phyloP scores from a whole-genome alignment of 139 green algal genomes.

The Ettlia oleoabundans region DNA sequence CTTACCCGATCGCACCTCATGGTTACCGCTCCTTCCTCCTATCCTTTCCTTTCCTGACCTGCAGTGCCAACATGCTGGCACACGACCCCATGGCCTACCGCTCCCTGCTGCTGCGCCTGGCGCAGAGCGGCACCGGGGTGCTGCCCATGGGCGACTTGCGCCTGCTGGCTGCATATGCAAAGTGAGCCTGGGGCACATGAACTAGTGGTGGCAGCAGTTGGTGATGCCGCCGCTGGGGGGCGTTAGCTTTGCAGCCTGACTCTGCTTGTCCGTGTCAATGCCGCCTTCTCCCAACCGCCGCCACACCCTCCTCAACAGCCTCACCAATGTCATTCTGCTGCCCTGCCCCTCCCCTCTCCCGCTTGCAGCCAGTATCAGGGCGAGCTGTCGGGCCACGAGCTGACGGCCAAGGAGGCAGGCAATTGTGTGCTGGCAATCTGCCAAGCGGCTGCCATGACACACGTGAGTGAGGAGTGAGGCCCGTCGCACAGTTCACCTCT shows the following conservation, averaged over 20 bases:
- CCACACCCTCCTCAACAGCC: background rate
- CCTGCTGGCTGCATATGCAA: slow-evolving; percentile 36
- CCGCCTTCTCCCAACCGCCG: no score
- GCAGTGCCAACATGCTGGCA: slow-evolving; percentile 19
- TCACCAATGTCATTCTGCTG: background rate
- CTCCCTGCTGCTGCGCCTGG: slow-evolving; percentile 23
- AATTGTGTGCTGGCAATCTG: slow-evolving; percentile 26
- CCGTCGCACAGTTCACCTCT: no score
- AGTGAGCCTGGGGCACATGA: background rate
- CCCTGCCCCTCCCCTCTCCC: background rate
- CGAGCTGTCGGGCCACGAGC: slow-evolving; percentile 18
- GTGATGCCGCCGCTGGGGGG: background rate
- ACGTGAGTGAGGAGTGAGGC: no score
- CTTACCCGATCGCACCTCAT: no score
- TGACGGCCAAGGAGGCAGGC: slow-evolving; percentile 32
- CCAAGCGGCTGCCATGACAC: slow-evolving; percentile 37
- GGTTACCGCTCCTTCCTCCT: background rate
- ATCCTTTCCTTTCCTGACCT: background rate
- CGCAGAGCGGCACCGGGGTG: slow-evolving; percentile 5
- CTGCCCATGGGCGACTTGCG: slow-evolving; percentile 32
- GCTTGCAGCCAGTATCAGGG: slow-evolving; percentile 39
- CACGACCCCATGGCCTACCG: slow-evolving; percentile 39
- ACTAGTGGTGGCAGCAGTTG: background rate
- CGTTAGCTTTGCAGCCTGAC: no score
- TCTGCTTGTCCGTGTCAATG: no score